A percentile compares a stretch with the other conserved stretches of the same genome.
Evolutionary conservation across 768 basidiomycete genomes (phyloP).

Genomic region (Hemileccinum rubropunctum): DNA sequence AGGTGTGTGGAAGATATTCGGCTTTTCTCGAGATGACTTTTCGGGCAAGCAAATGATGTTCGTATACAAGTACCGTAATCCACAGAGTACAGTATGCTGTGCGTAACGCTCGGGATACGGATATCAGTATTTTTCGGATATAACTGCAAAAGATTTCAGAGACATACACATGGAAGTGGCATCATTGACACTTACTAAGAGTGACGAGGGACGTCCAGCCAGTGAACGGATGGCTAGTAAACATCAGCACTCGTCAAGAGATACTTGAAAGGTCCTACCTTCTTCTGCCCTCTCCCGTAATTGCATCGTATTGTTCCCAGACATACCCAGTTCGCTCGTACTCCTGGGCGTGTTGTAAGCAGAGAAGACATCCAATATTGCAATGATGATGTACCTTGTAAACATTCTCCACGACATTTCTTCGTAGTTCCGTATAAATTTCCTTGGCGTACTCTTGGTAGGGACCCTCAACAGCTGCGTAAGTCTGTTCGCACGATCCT

Average conservation of each 20-base stretch:
- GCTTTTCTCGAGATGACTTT: too few relatives aligned
- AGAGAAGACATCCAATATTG: not conserved
- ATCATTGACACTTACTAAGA: conserved; percentile 59
- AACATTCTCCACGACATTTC: conserved; percentile 84
- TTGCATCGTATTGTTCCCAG: conserved; percentile 95
- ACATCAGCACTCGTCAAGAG: conserved; percentile 4
- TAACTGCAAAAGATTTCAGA: conserved; percentile 40
- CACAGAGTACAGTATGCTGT: not conserved
- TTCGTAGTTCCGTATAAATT: conserved; percentile 78
- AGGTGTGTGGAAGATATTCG: too few relatives aligned
- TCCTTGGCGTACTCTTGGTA: conserved; percentile 68
- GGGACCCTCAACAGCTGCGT: conserved; percentile 77
- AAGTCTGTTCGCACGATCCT: conserved; percentile 51
- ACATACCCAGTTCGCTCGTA: conserved; percentile 91
- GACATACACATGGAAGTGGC: not conserved
- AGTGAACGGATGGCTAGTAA: conserved; percentile 86
- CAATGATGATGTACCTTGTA: conserved; percentile 47
- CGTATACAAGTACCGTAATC: not conserved
- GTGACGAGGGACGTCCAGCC: conserved; percentile 93
- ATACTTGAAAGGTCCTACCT: conserved; percentile 52
- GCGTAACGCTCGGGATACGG: not conserved
- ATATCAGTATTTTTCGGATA: conserved; percentile 64
- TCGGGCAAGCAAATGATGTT: too few relatives aligned
- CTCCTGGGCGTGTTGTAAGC: conserved; percentile 50
- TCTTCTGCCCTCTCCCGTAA: conserved; percentile 78